Conservation (phyloP, 371 early-diverging fungal species). For the Smittium mucronatum region DNA sequence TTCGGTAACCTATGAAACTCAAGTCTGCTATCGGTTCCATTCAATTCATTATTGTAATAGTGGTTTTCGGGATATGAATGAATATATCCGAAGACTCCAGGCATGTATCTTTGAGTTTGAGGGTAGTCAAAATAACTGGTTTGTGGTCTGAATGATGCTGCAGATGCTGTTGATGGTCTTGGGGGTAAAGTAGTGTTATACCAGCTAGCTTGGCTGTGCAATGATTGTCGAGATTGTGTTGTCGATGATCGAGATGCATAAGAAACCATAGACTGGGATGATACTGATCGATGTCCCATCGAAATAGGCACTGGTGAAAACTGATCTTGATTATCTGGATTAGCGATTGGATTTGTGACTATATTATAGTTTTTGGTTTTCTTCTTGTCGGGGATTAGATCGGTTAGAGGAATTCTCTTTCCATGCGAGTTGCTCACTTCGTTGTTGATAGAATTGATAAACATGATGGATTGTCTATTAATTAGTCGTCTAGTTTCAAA, state of each 20-base stretch:
- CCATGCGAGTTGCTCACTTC: neutral
- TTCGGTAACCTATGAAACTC: neutral
- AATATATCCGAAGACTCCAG: too few relatives aligned
- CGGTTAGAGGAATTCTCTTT: neutral
- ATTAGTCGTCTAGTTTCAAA: neutral
- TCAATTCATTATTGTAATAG: neutral
- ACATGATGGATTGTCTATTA: neutral
- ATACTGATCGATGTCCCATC: neutral
- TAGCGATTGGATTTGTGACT: neutral
- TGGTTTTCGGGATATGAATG: neutral
- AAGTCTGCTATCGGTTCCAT: neutral
- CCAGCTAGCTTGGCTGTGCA: too few relatives aligned
- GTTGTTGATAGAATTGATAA: neutral
- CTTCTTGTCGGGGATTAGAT: neutral
- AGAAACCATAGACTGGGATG: neutral
- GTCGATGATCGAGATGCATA: too few relatives aligned
- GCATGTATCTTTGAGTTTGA: too few relatives aligned
- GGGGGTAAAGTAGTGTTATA: too few relatives aligned
- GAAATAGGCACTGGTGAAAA: neutral
- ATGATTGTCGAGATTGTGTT: too few relatives aligned
- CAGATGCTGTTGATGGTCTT: too few relatives aligned
- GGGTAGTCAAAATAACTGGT: too few relatives aligned
- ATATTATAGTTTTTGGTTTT: neutral
- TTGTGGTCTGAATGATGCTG: too few relatives aligned
- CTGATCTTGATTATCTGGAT: neutral